Percentiles rank a stretch among this genome's conserved stretches.
Conservation (phyloP, 2,329 filamentous ascomycete species). For the Paecilomyces dactylethromorphus region DNA sequence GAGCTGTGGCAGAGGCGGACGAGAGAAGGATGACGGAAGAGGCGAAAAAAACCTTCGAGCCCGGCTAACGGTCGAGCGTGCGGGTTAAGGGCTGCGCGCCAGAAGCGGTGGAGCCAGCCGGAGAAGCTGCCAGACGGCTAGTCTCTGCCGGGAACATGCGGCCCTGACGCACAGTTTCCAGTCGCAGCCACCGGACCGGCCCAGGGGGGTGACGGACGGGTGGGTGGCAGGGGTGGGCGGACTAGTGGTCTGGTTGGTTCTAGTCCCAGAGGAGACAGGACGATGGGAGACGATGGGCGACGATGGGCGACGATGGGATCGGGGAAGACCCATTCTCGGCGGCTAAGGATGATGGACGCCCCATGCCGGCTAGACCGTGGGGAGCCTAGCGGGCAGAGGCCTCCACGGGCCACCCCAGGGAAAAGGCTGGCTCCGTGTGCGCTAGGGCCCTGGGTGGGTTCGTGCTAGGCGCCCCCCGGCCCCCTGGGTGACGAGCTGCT, state of each 20-base stretch:
- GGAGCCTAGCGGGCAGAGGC: not conserved
- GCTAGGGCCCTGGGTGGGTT: slow-evolving; percentile 10
- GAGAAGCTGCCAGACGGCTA: not conserved
- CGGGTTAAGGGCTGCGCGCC: not conserved
- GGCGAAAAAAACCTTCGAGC: not conserved
- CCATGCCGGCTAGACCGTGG: not conserved
- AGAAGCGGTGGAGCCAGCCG: not conserved
- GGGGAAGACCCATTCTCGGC: not conserved
- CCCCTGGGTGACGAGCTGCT: not conserved
- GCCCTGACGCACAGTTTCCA: not conserved
- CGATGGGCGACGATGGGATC: not conserved
- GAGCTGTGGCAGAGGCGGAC: slow-evolving; percentile 1
- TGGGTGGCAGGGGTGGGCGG: not conserved
- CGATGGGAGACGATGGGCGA: too few species aligned
- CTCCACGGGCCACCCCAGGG: slow-evolving; percentile 14
- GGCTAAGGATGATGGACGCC: not conserved
- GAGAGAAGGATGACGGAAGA: slow-evolving; percentile 1
- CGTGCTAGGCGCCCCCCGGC: slow-evolving; percentile 12
- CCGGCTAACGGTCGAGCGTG: not conserved
- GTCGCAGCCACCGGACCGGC: not conserved
- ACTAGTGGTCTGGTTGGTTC: too few species aligned
- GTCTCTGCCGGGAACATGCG: slow-evolving; percentile 1
- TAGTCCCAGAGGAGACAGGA: too few species aligned
- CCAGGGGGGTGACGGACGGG: not conserved
- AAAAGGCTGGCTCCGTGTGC: not conserved